Evolutionary conservation across 257 asterid genomes (phyloP), one percentile per base, ranked within the genome.

Genomic region (Solanum ossicruentum): DNA sequence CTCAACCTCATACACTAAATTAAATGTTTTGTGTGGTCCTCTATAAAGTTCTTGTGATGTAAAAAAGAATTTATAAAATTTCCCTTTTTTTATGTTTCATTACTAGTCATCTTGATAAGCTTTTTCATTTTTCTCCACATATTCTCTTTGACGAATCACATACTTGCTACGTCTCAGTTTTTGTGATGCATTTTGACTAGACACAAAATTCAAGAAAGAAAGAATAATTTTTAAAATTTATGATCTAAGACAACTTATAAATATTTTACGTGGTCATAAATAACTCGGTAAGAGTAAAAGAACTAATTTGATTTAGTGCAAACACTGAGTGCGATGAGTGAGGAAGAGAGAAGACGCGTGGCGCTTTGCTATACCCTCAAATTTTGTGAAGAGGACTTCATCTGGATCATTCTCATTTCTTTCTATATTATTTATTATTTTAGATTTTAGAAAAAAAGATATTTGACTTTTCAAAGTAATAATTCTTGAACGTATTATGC

Each of bases 1-100:
- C 87, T 85, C 89, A 83, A 82, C 95, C 95, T 89, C 93, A 88
- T 84, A 63, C 87, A 84, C 57, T 21, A n/a, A 52, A 41, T 21
- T 12, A 61, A 71, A 0, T 15, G 20, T 85, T 87, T 32, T 88
- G 71, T 80, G 86, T 84, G 88, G 89, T 79, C 85, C 82, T 77
- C 12, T 78, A 81, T 86, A 26, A 8, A 57, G 13, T 10, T n/a
- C 72, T 13, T 45, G 32, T 49, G 21, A 45, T 8, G 54, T 32
- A 10, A 11, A 11, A 41, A 63, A 28, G 0, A 28, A 47, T 21
- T 21, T 10, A 26, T 9, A 39, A 65, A 65, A 1, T 9, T 32
- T 47, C 10, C 21, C 7, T 1, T 17, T 70, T 70, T 66, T 12
- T 57, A 39, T 36, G 57, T 3, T 51, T 23, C 57, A 9, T 49